These are phyloP conservation scores for Phytophthora nicotianae DNA, from an alignment of 352 stramenopile species.

Conservation along the genomic window DNA sequence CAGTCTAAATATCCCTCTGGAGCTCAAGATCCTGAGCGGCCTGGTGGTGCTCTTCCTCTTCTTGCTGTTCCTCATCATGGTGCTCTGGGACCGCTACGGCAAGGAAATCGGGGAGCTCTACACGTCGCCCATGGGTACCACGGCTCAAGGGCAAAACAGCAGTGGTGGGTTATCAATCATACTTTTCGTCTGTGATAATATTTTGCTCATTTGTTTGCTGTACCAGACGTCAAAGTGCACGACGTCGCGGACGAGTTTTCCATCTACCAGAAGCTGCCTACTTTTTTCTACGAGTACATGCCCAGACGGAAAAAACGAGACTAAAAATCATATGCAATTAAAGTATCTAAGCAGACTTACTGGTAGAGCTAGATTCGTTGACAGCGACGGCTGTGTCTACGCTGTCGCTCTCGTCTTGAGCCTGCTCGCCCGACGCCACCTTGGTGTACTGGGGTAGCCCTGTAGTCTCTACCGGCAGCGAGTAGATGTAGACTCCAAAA, in stretches of 20 bases:
- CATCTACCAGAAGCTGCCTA: slow-evolving; percentile 86
- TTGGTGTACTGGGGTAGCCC: slow-evolving; percentile 36
- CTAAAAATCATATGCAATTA: slow-evolving; percentile 16
- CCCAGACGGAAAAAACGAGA: slow-evolving; percentile 65
- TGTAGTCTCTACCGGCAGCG: slow-evolving; percentile 49
- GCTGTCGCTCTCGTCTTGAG: slow-evolving; percentile 17
- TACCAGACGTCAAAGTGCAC: slow-evolving; percentile 63
- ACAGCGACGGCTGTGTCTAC: not conserved
- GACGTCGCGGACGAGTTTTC: slow-evolving; percentile 81
- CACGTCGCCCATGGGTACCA: slow-evolving; percentile 43
- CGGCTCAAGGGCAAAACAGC: slow-evolving; percentile 26
- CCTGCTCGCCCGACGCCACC: slow-evolving; percentile 16
- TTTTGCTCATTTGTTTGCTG: slow-evolving; percentile 6
- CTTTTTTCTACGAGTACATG: slow-evolving; percentile 91
- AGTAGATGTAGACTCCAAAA: slow-evolving; percentile 85
- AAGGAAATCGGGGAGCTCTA: slow-evolving; percentile 87
- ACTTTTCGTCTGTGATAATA: not conserved
- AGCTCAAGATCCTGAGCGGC: slow-evolving; percentile 73
- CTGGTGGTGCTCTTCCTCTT: slow-evolving; percentile 78
- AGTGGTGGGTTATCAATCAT: slow-evolving; percentile 28
- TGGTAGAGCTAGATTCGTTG: slow-evolving; percentile 7
- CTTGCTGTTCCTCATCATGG: slow-evolving; percentile 78
- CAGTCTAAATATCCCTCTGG: slow-evolving; percentile 47
- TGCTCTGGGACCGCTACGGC: slow-evolving; percentile 86
- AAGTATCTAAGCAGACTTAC: slow-evolving; percentile 28